Evolutionary conservation across 2,329 filamentous ascomycete species (phyloP).

Genomic region (Xylariaceae sp.): DNA sequence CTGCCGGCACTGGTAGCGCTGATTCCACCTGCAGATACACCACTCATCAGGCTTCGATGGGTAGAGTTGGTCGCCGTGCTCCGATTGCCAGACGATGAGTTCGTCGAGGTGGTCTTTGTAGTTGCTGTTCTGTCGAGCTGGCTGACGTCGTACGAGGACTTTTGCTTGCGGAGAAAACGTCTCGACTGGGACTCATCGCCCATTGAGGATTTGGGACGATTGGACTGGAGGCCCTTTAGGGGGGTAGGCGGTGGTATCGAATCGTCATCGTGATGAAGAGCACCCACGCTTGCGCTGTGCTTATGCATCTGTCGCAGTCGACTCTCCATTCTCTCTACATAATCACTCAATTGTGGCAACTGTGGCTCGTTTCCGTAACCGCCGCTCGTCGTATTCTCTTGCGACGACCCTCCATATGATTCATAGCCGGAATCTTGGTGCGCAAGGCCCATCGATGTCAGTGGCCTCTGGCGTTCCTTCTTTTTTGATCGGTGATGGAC

Average conservation of each 20-base stretch:
- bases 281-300: constrained; percentile 43
- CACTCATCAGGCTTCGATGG: constrained; percentile 87
- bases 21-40: constrained; percentile 81
- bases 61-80: constrained; percentile 76
- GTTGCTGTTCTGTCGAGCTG: constrained; percentile 77
- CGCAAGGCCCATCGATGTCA: constrained; percentile 71
- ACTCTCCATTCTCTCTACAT: constrained; percentile 88
- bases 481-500: constrained; percentile 40
- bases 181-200: constrained; percentile 39
- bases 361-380: constrained; percentile 48
- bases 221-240: constrained; percentile 49
- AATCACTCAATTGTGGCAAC: constrained; percentile 73
- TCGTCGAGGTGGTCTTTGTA: constrained; percentile 81
- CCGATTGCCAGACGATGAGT: constrained; percentile 67
- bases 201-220: constrained; percentile 58
- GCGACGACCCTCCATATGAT: constrained; percentile 54
- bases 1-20: constrained; percentile 95
- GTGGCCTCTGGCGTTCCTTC: constrained; percentile 46
- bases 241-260: constrained; percentile 26
- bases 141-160: constrained; percentile 75
- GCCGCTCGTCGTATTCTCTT: constrained; percentile 40
- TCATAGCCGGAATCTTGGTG: constrained; percentile 59
- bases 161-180: constrained; percentile 57
- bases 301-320: constrained; percentile 70
- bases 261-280: constrained; percentile 33